Evolutionary conservation across 345 rosid species (phyloP), one percentile per base, ranked within the genome.

Genomic region (Capsella bursapastoris): DNA sequence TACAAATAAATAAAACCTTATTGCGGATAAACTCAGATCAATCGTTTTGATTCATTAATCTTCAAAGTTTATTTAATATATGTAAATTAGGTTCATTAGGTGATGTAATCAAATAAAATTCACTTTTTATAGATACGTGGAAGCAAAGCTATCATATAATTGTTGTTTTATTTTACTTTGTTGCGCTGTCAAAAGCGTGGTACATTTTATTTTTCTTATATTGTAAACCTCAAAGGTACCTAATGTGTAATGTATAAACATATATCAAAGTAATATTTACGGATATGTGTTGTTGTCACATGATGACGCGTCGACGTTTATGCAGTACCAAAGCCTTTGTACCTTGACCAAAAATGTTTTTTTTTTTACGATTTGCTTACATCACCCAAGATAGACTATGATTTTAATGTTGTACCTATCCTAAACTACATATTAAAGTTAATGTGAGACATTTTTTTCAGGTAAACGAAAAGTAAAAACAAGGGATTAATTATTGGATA

Each of bases 181-280:
- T 67, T 67, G 73, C 37, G 79, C 79, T 75, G 79, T 75, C 73
- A 50, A 49, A 22, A 75, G 40, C 44, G 13, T 12, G 3, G 28
- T 22, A 29, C 43, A 49, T 45, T 1, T 56, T 22, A 2, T 22
- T 22, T 66, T 49, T 66, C 58, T 27, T 48, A 37, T 37, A 10
- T 7, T 10, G 12, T 29, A 57, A 40, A 64, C 55, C 7, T 55
- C 37, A 45, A 45, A 65, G 71, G 71, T 44, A 66, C 78, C 72
- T 66, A 74, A 48, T 66, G 49, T 66, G 49, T 65, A 45, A 65
- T 45, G 58, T 18, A 73, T 15, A 65, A 64, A 72, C 34, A 25
- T 35, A 37, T 37, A 66, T 15, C 4, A 74, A 63, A 52, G 0
- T 13, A 8, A 18, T 38, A 41, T 16, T 9, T 75, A 67, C 73